phyloP scores from a whole-genome alignment of 495 filamentous ascomycete species.

The Cercophora sp. region DNA sequence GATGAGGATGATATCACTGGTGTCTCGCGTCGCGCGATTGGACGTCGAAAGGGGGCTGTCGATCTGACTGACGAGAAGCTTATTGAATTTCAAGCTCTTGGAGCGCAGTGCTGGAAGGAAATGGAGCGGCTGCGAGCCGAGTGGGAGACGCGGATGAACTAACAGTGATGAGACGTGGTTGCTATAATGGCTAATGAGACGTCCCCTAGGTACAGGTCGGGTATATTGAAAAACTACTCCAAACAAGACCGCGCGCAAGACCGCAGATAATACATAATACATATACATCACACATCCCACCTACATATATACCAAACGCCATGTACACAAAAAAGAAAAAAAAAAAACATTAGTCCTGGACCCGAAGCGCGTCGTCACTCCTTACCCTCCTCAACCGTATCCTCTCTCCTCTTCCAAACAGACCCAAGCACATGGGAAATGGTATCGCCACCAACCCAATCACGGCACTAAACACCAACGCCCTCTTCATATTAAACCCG shows the following conservation, averaged over 20 bases:
- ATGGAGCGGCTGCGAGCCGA: constrained; percentile 77
- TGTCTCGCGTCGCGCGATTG: constrained; percentile 33
- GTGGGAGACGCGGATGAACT: constrained; percentile 62
- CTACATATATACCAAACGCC: not conserved
- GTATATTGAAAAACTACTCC: too few relatives aligned
- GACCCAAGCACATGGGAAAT: constrained; percentile 61
- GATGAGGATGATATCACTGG: constrained; percentile 29
- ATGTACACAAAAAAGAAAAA: constrained; percentile 9
- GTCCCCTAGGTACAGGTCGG: not conserved
- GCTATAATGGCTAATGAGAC: not conserved
- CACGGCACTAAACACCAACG: constrained; percentile 76
- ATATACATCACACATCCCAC: not conserved
- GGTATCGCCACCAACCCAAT: constrained; percentile 61
- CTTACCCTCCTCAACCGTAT: constrained; percentile 53
- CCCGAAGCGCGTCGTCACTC: constrained; percentile 25
- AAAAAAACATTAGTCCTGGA: constrained; percentile 6
- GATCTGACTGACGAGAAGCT: constrained; percentile 61
- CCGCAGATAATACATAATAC: too few relatives aligned
- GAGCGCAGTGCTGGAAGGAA: constrained; percentile 68
- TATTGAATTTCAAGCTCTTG: constrained; percentile 69
- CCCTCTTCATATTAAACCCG: constrained; percentile 64
- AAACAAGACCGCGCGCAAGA: too few relatives aligned
- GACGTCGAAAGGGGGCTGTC: constrained; percentile 52
- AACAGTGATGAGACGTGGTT: not conserved
- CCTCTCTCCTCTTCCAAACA: constrained; percentile 54